These are phyloP conservation scores for Dryas integrifolia DNA, from an alignment of 331 rosid species.

Conservation along the genomic window DNA sequence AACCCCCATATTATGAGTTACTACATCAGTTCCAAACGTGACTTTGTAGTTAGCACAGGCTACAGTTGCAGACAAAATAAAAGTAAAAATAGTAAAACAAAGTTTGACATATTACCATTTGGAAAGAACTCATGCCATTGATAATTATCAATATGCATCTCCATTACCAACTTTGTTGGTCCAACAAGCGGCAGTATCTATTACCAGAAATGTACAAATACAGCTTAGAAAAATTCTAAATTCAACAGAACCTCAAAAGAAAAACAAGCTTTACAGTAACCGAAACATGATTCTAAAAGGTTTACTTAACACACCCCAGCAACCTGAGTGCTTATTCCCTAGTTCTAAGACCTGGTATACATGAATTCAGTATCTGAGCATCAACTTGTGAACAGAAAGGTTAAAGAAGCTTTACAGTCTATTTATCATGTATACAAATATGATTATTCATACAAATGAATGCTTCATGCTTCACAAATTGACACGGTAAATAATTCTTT, in stretches of 20 bases:
- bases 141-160: conserved; percentile 62
- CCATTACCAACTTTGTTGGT: conserved; percentile 83
- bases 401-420: not conserved
- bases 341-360: not conserved
- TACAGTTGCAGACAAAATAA: conserved; percentile 20
- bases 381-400: not conserved
- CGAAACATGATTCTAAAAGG: not conserved
- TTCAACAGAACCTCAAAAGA: conserved; percentile 20
- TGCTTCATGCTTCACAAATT: not conserved
- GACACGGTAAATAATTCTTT: not conserved
- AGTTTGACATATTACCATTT: conserved; percentile 50
- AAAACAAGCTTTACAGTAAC: not conserved
- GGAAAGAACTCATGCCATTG: conserved; percentile 99
- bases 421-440: not conserved
- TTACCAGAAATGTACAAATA: conserved; percentile 31
- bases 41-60: conserved; percentile 28
- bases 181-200: conserved; percentile 80
- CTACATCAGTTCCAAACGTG: conserved; percentile 42
- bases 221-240: not conserved
- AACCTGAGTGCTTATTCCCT: not conserved
- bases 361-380: conserved; percentile 1
- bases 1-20: conserved; percentile 54
- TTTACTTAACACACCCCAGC: not conserved
- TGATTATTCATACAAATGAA: not conserved
- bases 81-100: conserved; percentile 22